These are phyloP conservation scores for Monosporascus sp. DNA, from an alignment of 2,329 filamentous ascomycete species.

Conservation along the genomic window DNA sequence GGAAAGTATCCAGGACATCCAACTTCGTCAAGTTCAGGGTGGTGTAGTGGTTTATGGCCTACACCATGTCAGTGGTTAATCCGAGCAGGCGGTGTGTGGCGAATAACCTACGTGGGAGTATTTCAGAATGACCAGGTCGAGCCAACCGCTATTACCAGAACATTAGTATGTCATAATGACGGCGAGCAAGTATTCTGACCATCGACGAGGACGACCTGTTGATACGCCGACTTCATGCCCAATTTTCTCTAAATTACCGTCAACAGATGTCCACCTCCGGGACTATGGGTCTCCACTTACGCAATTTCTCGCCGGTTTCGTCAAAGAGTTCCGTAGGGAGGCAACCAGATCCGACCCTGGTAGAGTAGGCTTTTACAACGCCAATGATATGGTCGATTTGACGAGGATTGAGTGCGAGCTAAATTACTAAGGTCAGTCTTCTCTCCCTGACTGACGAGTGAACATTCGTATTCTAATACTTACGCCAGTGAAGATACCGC, in stretches of 20 bases:
- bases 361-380: constrained; percentile 57
- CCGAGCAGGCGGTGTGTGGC: background rate
- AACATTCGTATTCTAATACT: constrained; percentile 38
- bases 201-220: constrained; percentile 10
- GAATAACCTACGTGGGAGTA: constrained; percentile 41
- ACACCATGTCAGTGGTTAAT: background rate
- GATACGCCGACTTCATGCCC: constrained; percentile 3
- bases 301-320: constrained; percentile 20
- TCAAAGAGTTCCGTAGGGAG: background rate
- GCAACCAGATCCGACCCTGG: background rate
- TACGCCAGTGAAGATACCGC: constrained; percentile 22
- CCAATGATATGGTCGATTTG: constrained; percentile 44
- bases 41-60: constrained; percentile 62
- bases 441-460: constrained; percentile 40
- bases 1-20: constrained; percentile 69
- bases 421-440: constrained; percentile 4
- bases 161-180: constrained; percentile 23
- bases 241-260: constrained; percentile 1
- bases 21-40: constrained; percentile 53
- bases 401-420: constrained; percentile 1
- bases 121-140: constrained; percentile 65
- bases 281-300: background rate
- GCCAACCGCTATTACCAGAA: constrained; percentile 49
- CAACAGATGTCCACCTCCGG: background rate
- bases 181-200: constrained; percentile 19